phyloP scores from a whole-genome alignment of 2,329 filamentous ascomycete species.

The Ramichloridium luteum region DNA sequence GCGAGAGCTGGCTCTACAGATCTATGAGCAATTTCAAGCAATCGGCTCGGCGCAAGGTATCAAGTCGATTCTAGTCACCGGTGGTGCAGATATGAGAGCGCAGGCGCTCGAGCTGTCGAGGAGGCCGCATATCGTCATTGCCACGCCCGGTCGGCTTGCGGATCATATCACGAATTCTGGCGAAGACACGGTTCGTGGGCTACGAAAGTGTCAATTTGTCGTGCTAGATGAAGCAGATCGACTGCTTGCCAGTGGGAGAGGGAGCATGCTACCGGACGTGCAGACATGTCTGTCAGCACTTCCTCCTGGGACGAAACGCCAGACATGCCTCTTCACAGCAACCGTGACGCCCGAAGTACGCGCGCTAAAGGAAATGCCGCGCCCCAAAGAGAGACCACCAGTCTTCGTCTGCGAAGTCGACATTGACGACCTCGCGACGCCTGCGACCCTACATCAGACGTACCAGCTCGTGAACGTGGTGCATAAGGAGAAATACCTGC shows the following conservation, averaged over 20 bases:
- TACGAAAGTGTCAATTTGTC: slow-evolving; percentile 68
- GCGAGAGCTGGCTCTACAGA: slow-evolving; percentile 84
- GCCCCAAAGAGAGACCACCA: slow-evolving; percentile 58
- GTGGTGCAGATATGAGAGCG: slow-evolving; percentile 80
- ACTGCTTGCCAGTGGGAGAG: slow-evolving; percentile 60
- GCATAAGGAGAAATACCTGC: slow-evolving; percentile 89
- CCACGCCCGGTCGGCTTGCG: slow-evolving; percentile 82
- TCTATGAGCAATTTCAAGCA: slow-evolving; percentile 90
- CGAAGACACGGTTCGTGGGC: slow-evolving; percentile 73
- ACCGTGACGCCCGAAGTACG: slow-evolving; percentile 89
- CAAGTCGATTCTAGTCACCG: slow-evolving; percentile 80
- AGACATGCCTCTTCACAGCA: slow-evolving; percentile 91
- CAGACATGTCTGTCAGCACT: slow-evolving; percentile 76
- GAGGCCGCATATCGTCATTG: slow-evolving; percentile 83
- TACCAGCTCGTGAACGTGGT: slow-evolving; percentile 83
- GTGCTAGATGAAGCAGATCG: slow-evolving; percentile 95
- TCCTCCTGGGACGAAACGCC: slow-evolving; percentile 64
- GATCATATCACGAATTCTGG: slow-evolving; percentile 90
- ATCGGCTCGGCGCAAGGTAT: slow-evolving; percentile 79
- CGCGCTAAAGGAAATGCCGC: slow-evolving; percentile 58
- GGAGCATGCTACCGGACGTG: slow-evolving; percentile 89
- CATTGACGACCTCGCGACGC: slow-evolving; percentile 59
- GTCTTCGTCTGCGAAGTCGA: slow-evolving; percentile 86
- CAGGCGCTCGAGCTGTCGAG: slow-evolving; percentile 76
- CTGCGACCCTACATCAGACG: slow-evolving; percentile 66